A percentile compares a stretch with the other conserved stretches of the same genome.
These are phyloP conservation scores for Penicillium sp. DNA, from an alignment of 2,329 filamentous ascomycete species.

Conservation along the genomic window DNA sequence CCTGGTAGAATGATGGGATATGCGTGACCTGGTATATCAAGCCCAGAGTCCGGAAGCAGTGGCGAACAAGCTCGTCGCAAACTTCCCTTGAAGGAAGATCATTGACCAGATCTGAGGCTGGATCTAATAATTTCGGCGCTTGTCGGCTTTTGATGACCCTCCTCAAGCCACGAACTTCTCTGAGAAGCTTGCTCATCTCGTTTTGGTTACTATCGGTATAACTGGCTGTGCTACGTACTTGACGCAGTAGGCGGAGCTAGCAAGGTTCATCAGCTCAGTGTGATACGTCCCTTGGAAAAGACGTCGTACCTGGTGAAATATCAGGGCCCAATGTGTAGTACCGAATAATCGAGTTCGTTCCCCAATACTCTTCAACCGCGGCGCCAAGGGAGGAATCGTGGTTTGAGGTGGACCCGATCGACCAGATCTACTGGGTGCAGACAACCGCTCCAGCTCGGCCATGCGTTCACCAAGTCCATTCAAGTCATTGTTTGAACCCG, in stretches of 20 bases:
- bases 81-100: slow-evolving; percentile 28
- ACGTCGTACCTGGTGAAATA: slow-evolving; percentile 23
- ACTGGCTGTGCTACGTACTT: slow-evolving; percentile 18
- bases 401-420: slow-evolving; percentile 15
- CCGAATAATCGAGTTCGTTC: slow-evolving; percentile 23
- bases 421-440: background rate
- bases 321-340: slow-evolving; percentile 25
- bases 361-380: slow-evolving; percentile 18
- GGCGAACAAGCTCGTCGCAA: slow-evolving; percentile 33
- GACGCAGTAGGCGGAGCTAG: slow-evolving; percentile 24
- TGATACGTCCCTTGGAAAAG: background rate
- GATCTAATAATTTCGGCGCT: slow-evolving; percentile 25
- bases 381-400: slow-evolving; percentile 18
- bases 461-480: slow-evolving; percentile 6
- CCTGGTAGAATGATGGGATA: slow-evolving; percentile 41
- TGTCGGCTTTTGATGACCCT: slow-evolving; percentile 30
- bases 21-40: slow-evolving; percentile 43
- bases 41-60: slow-evolving; percentile 40
- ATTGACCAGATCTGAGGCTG: slow-evolving; percentile 27
- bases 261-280: background rate
- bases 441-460: background rate
- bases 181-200: slow-evolving; percentile 22
- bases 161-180: slow-evolving; percentile 29
- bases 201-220: slow-evolving; percentile 18
- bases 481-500: background rate